phyloP scores from a whole-genome alignment of 805 yeast genomes.

The Ogataea neopini region DNA sequence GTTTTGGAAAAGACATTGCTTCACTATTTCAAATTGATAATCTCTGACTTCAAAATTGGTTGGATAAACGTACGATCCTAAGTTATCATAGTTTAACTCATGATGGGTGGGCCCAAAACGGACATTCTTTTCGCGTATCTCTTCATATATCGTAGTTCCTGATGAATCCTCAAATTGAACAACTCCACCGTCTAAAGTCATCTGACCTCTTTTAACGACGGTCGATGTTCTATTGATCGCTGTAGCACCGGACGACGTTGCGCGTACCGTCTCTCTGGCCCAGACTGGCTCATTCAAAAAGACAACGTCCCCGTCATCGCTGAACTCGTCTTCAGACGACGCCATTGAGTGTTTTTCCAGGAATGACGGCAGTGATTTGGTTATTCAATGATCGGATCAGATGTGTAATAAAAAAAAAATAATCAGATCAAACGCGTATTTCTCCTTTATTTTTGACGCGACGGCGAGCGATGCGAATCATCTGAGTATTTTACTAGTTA shows the following conservation, averaged over 20 bases:
- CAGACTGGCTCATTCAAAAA: constrained; percentile 13
- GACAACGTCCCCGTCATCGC: constrained; percentile 28
- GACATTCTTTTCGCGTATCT: constrained; percentile 26
- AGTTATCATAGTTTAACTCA: constrained; percentile 39
- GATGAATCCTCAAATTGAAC: constrained; percentile 15
- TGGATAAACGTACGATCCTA: constrained; percentile 71
- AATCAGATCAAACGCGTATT: constrained; percentile 15
- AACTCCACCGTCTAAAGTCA: constrained; percentile 28
- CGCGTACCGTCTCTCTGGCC: background rate
- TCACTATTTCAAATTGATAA: constrained; percentile 82
- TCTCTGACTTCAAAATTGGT: constrained; percentile 81
- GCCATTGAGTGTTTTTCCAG: too few relatives aligned
- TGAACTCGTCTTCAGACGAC: constrained; percentile 27
- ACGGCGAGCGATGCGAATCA: too few relatives aligned
- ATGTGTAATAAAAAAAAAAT: background rate
- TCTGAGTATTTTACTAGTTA: too few relatives aligned
- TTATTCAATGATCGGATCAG: too few relatives aligned
- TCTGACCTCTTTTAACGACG: constrained; percentile 24
- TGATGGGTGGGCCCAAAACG: constrained; percentile 49
- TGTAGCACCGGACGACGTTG: background rate
- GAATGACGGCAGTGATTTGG: too few relatives aligned
- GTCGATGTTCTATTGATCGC: constrained; percentile 25
- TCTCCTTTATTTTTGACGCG: background rate
- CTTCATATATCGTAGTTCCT: constrained; percentile 27
- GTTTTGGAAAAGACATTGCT: constrained; percentile 69